Evolutionary conservation across 805 yeast species (phyloP).

Genomic region (Blastobotrys americana): DNA sequence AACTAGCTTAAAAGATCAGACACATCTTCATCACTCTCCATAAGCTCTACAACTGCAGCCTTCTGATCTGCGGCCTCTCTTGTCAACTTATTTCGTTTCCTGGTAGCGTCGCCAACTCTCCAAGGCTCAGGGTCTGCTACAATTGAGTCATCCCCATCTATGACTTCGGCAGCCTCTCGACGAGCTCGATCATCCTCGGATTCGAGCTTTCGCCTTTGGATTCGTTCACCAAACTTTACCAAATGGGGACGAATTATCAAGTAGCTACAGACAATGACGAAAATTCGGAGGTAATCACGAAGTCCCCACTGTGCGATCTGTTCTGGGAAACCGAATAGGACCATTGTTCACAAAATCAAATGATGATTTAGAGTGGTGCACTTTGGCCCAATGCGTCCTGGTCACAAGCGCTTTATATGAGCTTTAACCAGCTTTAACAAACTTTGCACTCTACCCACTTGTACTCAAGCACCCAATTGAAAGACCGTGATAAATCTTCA

Average conservation of each 20-base stretch:
- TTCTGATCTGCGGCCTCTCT: constrained; percentile 13
- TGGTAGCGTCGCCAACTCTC: constrained; percentile 7
- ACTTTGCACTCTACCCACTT: too few relatives aligned
- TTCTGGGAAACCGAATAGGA: constrained; percentile 30
- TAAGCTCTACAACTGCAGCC: constrained; percentile 19
- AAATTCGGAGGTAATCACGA: constrained; percentile 27
- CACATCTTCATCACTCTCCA: constrained; percentile 31
- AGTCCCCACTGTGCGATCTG: constrained; percentile 22
- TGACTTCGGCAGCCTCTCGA: constrained; percentile 17
- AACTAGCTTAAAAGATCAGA: constrained; percentile 24
- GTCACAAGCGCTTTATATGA: too few relatives aligned
- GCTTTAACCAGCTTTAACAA: too few relatives aligned
- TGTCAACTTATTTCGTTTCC: constrained; percentile 8
- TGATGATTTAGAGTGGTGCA: too few relatives aligned
- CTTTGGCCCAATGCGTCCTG: too few relatives aligned
- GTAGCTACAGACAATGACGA: constrained; percentile 25
- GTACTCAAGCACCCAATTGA: too few relatives aligned
- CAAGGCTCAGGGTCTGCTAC: constrained; percentile 15
- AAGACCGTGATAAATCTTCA: too few relatives aligned
- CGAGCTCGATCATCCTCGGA: not conserved
- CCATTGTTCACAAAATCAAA: too few relatives aligned
- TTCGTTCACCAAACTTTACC: constrained; percentile 23
- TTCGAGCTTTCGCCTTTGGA: constrained; percentile 23
- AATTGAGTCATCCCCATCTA: constrained; percentile 21
- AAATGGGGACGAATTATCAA: constrained; percentile 27